Evolutionary conservation across 768 basidiomycete genomes (phyloP).

Genomic region (Boletus barrowsii): DNA sequence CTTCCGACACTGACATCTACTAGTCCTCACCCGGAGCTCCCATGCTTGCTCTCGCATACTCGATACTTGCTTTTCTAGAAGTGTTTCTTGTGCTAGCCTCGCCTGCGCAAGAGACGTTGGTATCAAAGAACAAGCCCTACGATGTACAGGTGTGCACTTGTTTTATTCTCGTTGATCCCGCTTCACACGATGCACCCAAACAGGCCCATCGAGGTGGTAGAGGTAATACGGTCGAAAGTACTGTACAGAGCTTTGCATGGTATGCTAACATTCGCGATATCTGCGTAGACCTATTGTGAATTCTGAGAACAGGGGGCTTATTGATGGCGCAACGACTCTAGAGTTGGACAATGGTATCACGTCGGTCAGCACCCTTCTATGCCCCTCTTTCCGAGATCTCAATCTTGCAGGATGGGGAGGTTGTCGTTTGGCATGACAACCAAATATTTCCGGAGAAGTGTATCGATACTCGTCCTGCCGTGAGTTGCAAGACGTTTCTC

Average conservation of each 20-base stretch:
- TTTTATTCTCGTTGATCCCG: neutral
- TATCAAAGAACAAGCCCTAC: slow-evolving; percentile 33
- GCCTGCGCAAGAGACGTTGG: slow-evolving; percentile 29
- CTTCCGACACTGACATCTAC: neutral
- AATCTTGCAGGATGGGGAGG: slow-evolving; percentile 59
- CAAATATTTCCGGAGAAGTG: slow-evolving; percentile 63
- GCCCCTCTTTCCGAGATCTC: slow-evolving; percentile 1
- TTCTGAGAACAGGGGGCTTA: slow-evolving; percentile 53
- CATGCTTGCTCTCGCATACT: slow-evolving; percentile 16
- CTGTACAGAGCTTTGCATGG: slow-evolving; percentile 75
- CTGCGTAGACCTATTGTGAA: slow-evolving; percentile 1
- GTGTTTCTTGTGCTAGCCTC: slow-evolving; percentile 19
- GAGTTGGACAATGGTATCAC: slow-evolving; percentile 81
- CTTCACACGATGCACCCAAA: neutral
- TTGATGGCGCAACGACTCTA: slow-evolving; percentile 72
- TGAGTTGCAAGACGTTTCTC: slow-evolving; percentile 29
- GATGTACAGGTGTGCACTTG: slow-evolving; percentile 46
- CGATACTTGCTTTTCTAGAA: slow-evolving; percentile 6
- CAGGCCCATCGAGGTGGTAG: slow-evolving; percentile 77
- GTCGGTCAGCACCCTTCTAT: slow-evolving; percentile 39
- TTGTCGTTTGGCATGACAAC: slow-evolving; percentile 82
- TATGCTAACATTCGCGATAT: slow-evolving; percentile 28
- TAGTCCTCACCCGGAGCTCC: neutral
- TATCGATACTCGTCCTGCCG: slow-evolving; percentile 61
- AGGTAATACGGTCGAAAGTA: slow-evolving; percentile 72